Evolutionary conservation across 495 filamentous ascomycete genomes (phyloP).

Genomic region (Annulohypoxylon moriforme): DNA sequence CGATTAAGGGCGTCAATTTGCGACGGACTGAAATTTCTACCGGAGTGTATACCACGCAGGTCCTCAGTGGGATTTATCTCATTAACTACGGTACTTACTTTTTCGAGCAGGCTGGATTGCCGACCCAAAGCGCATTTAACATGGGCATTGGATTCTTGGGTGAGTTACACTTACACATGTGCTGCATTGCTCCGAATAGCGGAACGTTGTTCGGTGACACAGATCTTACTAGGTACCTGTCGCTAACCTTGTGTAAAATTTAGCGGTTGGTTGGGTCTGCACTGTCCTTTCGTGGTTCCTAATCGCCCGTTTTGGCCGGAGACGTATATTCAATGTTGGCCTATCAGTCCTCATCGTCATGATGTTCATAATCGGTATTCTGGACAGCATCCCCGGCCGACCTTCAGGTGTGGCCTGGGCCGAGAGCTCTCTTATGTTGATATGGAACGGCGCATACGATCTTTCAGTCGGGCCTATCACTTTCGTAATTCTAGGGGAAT

Average conservation of each 20-base stretch:
- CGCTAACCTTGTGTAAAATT: neutral
- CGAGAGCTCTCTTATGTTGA: constrained; percentile 63
- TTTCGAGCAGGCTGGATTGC: constrained; percentile 70
- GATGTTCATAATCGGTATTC: constrained; percentile 68
- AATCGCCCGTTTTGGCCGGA: constrained; percentile 63
- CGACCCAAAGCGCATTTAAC: constrained; percentile 59
- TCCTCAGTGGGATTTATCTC: constrained; percentile 62
- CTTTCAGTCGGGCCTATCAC: constrained; percentile 69
- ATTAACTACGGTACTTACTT: constrained; percentile 73
- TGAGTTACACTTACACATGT: constrained; percentile 39
- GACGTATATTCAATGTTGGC: constrained; percentile 65
- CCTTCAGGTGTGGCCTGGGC: constrained; percentile 61
- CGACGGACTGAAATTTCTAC: constrained; percentile 68
- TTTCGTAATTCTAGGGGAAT: constrained; percentile 71
- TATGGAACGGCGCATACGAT: constrained; percentile 69
- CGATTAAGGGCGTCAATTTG: constrained; percentile 65
- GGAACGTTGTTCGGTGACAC: neutral
- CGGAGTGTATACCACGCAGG: constrained; percentile 63
- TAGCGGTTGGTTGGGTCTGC: constrained; percentile 58
- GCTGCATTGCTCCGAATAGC: neutral
- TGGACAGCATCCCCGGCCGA: constrained; percentile 64
- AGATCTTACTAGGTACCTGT: too few relatives aligned
- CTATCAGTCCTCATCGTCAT: constrained; percentile 59
- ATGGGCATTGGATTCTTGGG: constrained; percentile 62
- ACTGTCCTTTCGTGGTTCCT: constrained; percentile 66